A percentile compares a stretch with the other conserved stretches of the same genome.
phyloP scores from a whole-genome alignment of 306 rosid genomes.

The Corylus heterophylla region DNA sequence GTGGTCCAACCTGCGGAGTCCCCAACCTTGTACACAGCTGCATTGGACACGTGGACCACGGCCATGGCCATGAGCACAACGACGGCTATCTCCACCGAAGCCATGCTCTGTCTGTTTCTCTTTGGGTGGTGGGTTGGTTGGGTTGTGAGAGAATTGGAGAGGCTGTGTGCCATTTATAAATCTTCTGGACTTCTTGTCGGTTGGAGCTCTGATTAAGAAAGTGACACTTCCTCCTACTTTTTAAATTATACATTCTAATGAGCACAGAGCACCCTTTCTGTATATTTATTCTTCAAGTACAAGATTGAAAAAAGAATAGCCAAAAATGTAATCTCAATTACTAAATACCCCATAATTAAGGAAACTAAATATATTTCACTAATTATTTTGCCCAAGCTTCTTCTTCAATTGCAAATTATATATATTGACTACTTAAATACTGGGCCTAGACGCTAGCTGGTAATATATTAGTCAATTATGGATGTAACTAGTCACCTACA shows the following conservation, averaged over 20 bases:
- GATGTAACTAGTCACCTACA: background rate
- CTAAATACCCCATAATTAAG: background rate
- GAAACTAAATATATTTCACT: background rate
- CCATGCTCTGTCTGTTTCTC: conserved; percentile 40
- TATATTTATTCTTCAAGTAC: too few species aligned
- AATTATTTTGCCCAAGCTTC: too few species aligned
- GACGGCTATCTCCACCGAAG: conserved; percentile 35
- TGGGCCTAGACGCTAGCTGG: background rate
- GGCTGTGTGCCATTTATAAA: conserved; percentile 32
- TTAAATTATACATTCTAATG: background rate
- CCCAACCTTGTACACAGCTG: conserved; percentile 75
- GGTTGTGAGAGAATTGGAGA: background rate
- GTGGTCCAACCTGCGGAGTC: conserved; percentile 89
- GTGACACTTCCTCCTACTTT: conserved; percentile 20
- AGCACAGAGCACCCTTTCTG: background rate
- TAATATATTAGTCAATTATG: too few species aligned
- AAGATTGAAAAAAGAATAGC: background rate
- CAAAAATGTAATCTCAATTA: background rate
- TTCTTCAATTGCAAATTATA: too few species aligned
- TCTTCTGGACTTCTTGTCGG: conserved; percentile 31
- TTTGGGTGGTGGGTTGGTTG: conserved; percentile 7
- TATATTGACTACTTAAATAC: background rate
- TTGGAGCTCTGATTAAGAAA: conserved; percentile 30
- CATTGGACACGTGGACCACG: conserved; percentile 41
- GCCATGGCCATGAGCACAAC: conserved; percentile 31